Base-by-base conservation (phyloP, 1,139 yeast species). In the Meyerozyma elateridarum region DNA sequence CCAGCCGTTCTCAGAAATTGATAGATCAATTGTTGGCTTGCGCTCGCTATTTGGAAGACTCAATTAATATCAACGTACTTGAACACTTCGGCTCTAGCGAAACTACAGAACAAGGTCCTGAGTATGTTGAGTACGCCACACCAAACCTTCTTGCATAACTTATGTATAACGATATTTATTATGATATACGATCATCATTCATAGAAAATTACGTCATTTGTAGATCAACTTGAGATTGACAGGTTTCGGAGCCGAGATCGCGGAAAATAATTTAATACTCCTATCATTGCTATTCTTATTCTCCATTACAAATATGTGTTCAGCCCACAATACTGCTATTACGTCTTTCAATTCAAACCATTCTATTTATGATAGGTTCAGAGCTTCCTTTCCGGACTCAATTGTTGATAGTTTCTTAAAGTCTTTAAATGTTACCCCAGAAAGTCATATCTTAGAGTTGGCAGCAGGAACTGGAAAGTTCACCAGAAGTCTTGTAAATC, bases 391-490 rank as follows among this genome's bases (percentile, higher is more conserved):
- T 46, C 51, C 56, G n/a, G 56, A 59, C 1, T 51, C 52, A n/a
- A 58, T 77, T 3, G 79, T 76, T 3, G 58, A 61, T n/a, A 56
- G 57, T n/a, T 64, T 76, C 39, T 51, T 74, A 16, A 44, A 46
- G 3, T 64, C 60, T 17, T 50, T 73, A 22, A 30, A 35, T 2
- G 49, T 41, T 36, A 28, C 42, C 12, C 55, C 52, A 13, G 41
- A 51, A 8, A 64, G 59, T 33, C 43, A 35, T 8, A 53, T 78
- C 9, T 51, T 78, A 19, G 85, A 79, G 38, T 48, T 79, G 19
- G 85, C 82, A 1, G 70, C 76, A 11, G 85, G 85, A 0, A 79
- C 85, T 0, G 85, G 85, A 4, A 78, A 77, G 42, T 79, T 78
- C 57, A 79, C 85, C 6, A 54, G 52, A 22, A 57, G 67, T 29